Evolutionary conservation across 805 yeast genomes (phyloP).

Genomic region (Danielozyma ontarioensis): DNA sequence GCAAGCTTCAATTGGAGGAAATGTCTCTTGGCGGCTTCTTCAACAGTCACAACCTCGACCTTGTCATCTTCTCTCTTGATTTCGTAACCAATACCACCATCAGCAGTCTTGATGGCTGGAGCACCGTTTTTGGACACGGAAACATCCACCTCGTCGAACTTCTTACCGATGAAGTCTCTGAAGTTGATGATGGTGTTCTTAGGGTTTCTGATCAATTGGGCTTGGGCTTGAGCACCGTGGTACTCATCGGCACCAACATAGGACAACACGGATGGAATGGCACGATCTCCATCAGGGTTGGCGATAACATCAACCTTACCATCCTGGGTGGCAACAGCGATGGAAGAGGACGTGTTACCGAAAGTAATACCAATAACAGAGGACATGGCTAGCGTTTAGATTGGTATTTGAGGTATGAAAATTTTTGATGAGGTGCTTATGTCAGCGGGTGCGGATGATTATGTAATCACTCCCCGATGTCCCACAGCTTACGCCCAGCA

Average conservation of each 20-base stretch:
- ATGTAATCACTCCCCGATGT: no score
- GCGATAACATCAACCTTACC: conserved; percentile 97
- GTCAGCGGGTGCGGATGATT: no score
- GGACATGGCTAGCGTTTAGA: no score
- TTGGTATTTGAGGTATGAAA: no score
- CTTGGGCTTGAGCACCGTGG: conserved; percentile 94
- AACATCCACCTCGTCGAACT: conserved; percentile 65
- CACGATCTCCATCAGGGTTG: conserved; percentile 98
- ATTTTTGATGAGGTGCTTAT: no score
- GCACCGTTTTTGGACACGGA: conserved; percentile 62
- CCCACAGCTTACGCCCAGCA: no score
- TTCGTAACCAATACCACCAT: conserved; percentile 67
- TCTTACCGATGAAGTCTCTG: conserved; percentile 85
- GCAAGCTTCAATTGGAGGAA: conserved; percentile 75
- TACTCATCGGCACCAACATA: conserved; percentile 94
- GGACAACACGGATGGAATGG: conserved; percentile 87
- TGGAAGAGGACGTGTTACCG: conserved; percentile 94
- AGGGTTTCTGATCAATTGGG: conserved; percentile 89
- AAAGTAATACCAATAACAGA: conserved; percentile 88
- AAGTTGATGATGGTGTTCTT: conserved; percentile 81
- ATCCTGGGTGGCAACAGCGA: conserved; percentile 79
- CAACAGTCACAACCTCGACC: conserved; percentile 57
- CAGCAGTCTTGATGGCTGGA: conserved; percentile 45
- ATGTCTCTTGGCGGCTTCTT: conserved; percentile 80
- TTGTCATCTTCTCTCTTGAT: conserved; percentile 46